A percentile compares a stretch with the other conserved stretches of the same genome.
phyloP scores from a whole-genome alignment of 192 early-diverging fungal genomes.

The Spizellomyces sp. region DNA sequence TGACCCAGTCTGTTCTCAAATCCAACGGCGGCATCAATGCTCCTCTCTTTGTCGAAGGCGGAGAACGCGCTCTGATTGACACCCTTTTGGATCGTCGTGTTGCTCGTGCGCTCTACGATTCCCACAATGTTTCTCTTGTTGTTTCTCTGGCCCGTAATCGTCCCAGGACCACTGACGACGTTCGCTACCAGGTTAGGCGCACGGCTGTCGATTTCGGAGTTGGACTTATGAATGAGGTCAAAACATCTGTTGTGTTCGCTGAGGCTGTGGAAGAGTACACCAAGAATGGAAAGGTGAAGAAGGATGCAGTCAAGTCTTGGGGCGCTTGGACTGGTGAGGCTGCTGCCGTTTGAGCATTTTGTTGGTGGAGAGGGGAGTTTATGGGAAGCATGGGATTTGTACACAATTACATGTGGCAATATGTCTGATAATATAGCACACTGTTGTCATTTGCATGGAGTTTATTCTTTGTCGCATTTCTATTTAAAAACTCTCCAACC shows the following conservation, averaged over 20 bases:
- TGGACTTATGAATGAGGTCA: constrained; percentile 57
- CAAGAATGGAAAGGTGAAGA: constrained; percentile 31
- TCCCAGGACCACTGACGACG: constrained; percentile 35
- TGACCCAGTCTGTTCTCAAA: constrained; percentile 54
- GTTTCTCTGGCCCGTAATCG: constrained; percentile 43
- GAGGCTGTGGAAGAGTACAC: constrained; percentile 53
- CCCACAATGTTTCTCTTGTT: constrained; percentile 44
- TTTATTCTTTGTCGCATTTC: too few relatives aligned
- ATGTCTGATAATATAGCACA: too few relatives aligned
- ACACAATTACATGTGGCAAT: too few relatives aligned
- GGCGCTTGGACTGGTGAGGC: constrained; percentile 38
- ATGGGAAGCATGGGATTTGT: too few relatives aligned
- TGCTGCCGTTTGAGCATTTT: too few relatives aligned
- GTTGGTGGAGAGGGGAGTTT: too few relatives aligned
- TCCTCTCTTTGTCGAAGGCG: background rate
- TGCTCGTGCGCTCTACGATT: constrained; percentile 38
- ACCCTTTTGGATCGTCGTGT: constrained; percentile 39
- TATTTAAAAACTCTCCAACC: too few relatives aligned
- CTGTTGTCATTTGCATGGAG: too few relatives aligned
- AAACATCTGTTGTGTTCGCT: constrained; percentile 49
- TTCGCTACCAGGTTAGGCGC: constrained; percentile 48
- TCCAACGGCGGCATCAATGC: background rate
- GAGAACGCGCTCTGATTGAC: constrained; percentile 16
- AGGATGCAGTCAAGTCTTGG: constrained; percentile 42
- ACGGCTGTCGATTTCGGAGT: constrained; percentile 55